Conservation (phyloP, 805 yeast species). For the Zygotorulaspora florentina region DNA sequence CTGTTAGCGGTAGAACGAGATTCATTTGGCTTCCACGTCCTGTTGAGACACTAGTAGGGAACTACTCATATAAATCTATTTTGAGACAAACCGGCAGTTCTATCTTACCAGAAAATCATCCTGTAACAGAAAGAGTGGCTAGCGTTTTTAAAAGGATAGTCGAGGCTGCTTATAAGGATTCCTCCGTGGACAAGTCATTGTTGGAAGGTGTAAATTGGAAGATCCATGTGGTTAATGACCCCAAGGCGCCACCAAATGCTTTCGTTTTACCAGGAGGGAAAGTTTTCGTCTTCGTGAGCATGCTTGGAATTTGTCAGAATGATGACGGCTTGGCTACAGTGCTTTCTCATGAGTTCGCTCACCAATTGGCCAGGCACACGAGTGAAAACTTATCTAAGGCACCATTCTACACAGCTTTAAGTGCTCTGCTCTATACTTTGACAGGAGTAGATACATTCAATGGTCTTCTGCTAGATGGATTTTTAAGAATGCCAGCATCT, state of each 20-base stretch:
- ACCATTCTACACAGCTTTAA: slow-evolving; percentile 61
- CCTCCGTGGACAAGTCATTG: slow-evolving; percentile 33
- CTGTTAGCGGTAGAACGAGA: slow-evolving; percentile 68
- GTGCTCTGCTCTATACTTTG: slow-evolving; percentile 50
- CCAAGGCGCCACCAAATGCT: slow-evolving; percentile 85
- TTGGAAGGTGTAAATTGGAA: slow-evolving; percentile 53
- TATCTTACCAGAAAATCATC: slow-evolving; percentile 61
- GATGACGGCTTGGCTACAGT: slow-evolving; percentile 97
- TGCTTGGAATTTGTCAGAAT: slow-evolving; percentile 69
- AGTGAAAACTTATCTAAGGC: slow-evolving; percentile 75
- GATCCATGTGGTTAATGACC: slow-evolving; percentile 71
- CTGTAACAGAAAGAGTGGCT: slow-evolving; percentile 53
- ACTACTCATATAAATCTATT: slow-evolving; percentile 57
- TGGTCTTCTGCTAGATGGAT: slow-evolving; percentile 49
- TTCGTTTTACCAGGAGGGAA: slow-evolving; percentile 95
- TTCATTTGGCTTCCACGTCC: slow-evolving; percentile 67
- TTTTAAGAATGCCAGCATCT: slow-evolving; percentile 76
- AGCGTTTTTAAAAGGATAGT: slow-evolving; percentile 62
- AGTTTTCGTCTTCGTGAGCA: slow-evolving; percentile 80
- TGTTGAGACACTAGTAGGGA: slow-evolving; percentile 61
- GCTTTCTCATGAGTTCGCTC: slow-evolving; percentile 88
- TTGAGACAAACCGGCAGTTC: slow-evolving; percentile 47
- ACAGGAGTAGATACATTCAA: slow-evolving; percentile 56
- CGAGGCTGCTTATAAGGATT: slow-evolving; percentile 46
- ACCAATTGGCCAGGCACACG: slow-evolving; percentile 88